Evolutionary conservation across 1,139 yeast species (phyloP).

Genomic region (Pichia sp.): DNA sequence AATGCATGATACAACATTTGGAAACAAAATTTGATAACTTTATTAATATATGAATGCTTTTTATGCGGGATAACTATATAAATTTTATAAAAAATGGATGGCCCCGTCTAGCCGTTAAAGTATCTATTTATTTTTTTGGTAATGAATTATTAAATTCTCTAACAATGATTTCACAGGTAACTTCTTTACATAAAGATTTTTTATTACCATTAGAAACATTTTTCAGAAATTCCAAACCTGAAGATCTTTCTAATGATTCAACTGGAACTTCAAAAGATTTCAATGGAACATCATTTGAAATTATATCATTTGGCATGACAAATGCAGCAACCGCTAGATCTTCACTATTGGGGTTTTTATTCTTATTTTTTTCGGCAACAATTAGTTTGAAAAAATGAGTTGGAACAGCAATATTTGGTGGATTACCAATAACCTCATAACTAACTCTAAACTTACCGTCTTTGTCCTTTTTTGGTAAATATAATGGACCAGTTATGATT

Average conservation of each 20-base stretch:
- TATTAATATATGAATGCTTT: neutral
- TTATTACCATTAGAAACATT: slow-evolving; percentile 56
- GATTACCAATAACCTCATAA: slow-evolving; percentile 93
- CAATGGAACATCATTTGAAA: slow-evolving; percentile 64
- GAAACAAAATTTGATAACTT: neutral
- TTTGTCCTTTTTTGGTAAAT: slow-evolving; percentile 68
- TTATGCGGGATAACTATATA: neutral
- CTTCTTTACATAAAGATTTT: slow-evolving; percentile 71
- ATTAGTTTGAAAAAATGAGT: slow-evolving; percentile 91
- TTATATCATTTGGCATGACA: slow-evolving; percentile 79
- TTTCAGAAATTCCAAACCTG: slow-evolving; percentile 77
- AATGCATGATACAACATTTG: neutral
- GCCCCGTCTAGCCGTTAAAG: neutral
- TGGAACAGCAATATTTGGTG: slow-evolving; percentile 95
- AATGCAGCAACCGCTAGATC: slow-evolving; percentile 80
- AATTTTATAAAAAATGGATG: no score
- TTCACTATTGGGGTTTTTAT: slow-evolving; percentile 34
- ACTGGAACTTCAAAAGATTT: slow-evolving; percentile 79
- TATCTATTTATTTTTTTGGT: slow-evolving; percentile 11
- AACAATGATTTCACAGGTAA: slow-evolving; percentile 73
- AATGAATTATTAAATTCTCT: slow-evolving; percentile 55
- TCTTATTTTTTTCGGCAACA: slow-evolving; percentile 63
- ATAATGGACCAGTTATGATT: slow-evolving; percentile 89
- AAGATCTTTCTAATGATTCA: slow-evolving; percentile 78
- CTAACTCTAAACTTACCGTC: slow-evolving; percentile 76